These are phyloP conservation scores for Tetraselmis striata DNA, from an alignment of 139 green algal genomes.

Conservation along the genomic window DNA sequence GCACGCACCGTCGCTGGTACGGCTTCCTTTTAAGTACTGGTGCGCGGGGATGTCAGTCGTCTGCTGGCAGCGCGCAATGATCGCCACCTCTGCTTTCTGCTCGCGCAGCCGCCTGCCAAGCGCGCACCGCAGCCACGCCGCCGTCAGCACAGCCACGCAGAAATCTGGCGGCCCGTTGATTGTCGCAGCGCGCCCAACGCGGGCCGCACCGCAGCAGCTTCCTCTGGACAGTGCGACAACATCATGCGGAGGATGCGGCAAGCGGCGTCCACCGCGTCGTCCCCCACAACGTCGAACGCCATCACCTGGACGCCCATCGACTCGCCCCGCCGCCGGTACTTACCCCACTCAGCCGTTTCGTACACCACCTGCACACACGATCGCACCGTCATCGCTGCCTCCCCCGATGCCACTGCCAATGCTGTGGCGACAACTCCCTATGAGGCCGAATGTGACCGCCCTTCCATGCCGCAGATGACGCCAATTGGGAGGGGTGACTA, in stretches of 20 bases:
- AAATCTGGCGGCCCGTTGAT: too few relatives aligned
- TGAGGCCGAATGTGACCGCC: too few relatives aligned
- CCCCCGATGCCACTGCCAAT: too few relatives aligned
- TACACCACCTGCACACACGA: not conserved
- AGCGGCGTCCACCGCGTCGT: constrained; percentile 34
- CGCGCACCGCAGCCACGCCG: too few relatives aligned
- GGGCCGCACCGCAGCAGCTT: constrained; percentile 23
- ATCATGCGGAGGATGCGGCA: constrained; percentile 26
- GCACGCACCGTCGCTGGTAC: constrained; percentile 5
- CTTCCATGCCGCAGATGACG: too few relatives aligned
- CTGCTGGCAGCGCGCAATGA: constrained; percentile 61
- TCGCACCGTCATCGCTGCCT: too few relatives aligned
- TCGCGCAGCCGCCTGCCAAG: constrained; percentile 19
- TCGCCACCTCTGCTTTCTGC: constrained; percentile 42
- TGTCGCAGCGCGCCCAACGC: too few relatives aligned
- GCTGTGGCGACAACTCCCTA: too few relatives aligned
- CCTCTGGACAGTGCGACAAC: constrained; percentile 19
- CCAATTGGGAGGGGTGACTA: too few relatives aligned
- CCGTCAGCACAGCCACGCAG: not conserved
- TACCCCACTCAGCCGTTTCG: constrained; percentile 27
- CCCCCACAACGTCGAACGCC: constrained; percentile 43
- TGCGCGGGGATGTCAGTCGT: constrained; percentile 71
- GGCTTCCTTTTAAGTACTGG: constrained; percentile 39
- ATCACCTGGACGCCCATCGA: constrained; percentile 32
- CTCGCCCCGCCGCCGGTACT: constrained; percentile 20